These are phyloP conservation scores for Aspergillus steynii DNA, from an alignment of 495 filamentous ascomycete species.

Conservation along the genomic window DNA sequence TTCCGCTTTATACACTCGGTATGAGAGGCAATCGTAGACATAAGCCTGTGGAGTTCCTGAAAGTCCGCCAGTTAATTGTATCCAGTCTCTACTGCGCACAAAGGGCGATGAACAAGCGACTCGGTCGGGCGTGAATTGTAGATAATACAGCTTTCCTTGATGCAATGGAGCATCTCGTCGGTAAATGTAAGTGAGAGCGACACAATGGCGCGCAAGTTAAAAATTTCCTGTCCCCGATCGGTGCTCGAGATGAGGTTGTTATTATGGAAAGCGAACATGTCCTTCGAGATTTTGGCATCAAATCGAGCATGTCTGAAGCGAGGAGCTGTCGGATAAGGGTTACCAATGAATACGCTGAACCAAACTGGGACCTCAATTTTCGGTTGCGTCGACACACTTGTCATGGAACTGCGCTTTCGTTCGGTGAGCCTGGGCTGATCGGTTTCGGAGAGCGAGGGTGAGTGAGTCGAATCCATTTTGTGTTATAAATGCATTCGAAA, in stretches of 20 bases:
- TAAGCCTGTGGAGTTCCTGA: background rate
- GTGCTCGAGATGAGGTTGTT: background rate
- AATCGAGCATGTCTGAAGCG: constrained; percentile 8
- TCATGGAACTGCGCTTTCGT: too few species aligned
- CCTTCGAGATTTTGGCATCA: constrained; percentile 1
- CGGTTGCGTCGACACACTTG: too few species aligned
- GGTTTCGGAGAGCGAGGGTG: too few species aligned
- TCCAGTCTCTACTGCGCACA: constrained; percentile 5
- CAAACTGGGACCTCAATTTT: background rate
- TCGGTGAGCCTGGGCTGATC: too few species aligned
- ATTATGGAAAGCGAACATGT: constrained; percentile 5
- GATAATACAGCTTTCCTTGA: background rate
- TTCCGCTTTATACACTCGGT: background rate
- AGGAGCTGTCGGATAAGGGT: background rate
- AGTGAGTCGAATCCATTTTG: too few species aligned
- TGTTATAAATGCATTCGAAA: background rate
- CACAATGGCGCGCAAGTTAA: background rate
- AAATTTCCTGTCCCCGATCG: background rate
- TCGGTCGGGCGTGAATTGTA: background rate
- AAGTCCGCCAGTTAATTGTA: constrained; percentile 5
- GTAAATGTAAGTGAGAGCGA: background rate
- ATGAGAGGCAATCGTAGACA: constrained; percentile 11
- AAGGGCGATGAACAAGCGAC: constrained; percentile 7
- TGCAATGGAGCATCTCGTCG: background rate
- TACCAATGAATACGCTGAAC: constrained; percentile 15